phyloP scores from a whole-genome alignment of 768 basidiomycete genomes.

The Leccinum barrowsii region DNA sequence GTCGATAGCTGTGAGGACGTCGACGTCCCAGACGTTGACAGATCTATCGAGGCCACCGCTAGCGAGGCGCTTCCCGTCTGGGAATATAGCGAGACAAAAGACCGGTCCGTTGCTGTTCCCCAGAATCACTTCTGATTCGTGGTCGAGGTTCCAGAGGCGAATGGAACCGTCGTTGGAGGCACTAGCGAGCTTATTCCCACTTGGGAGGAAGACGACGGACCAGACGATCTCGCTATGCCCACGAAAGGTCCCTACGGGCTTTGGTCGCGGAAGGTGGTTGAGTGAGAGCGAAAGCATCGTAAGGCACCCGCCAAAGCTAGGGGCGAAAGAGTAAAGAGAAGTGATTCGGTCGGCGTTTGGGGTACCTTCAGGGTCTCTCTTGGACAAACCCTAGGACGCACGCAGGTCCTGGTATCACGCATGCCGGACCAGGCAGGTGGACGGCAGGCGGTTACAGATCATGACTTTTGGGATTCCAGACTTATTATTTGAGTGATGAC shows the following conservation, averaged over 20 bases:
- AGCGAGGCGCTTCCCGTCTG: conserved; percentile 25
- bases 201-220: conserved; percentile 28
- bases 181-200: conserved; percentile 23
- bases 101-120: conserved; percentile 20
- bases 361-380: conserved; percentile 20
- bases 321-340: conserved; percentile 19
- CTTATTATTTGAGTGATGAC: conserved; percentile 29
- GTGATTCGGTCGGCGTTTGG: conserved; percentile 21
- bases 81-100: conserved; percentile 26
- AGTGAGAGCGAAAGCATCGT: conserved; percentile 31
- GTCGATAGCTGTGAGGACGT: conserved; percentile 13
- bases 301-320: conserved; percentile 20
- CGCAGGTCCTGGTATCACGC: conserved; percentile 27
- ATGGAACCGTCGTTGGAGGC: conserved; percentile 31
- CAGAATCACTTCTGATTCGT: conserved; percentile 23
- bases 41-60: conserved; percentile 32
- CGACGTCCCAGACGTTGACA: conserved; percentile 30
- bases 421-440: conserved; percentile 31
- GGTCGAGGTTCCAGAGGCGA: conserved; percentile 29
- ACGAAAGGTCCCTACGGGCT: conserved; percentile 19
- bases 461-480: conserved; percentile 29
- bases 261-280: conserved; percentile 25
- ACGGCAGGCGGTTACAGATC: conserved; percentile 31
- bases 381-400: conserved; percentile 31
- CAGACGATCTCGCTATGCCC: conserved; percentile 29